Conservation (phyloP, 2,329 filamentous ascomycete species). For the Botryotinia globosa region DNA sequence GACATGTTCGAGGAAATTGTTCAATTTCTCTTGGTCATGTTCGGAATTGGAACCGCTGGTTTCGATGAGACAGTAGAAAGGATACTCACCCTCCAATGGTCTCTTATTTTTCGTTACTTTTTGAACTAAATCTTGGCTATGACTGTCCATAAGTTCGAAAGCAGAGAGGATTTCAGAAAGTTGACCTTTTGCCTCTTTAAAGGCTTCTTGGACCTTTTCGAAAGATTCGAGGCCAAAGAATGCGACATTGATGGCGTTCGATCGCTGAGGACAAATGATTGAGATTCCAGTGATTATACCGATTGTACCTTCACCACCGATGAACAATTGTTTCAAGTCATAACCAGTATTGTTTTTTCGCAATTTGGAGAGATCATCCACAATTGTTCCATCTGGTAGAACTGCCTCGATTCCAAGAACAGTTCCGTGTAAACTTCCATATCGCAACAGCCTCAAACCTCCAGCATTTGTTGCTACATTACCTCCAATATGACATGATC, state of each 20-base stretch:
- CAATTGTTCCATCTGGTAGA: conserved; percentile 84
- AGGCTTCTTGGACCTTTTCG: conserved; percentile 82
- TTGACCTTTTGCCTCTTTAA: conserved; percentile 83
- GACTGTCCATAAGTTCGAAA: conserved; percentile 93
- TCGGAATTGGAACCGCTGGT: conserved; percentile 93
- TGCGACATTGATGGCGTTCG: conserved; percentile 87
- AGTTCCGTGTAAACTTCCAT: conserved; percentile 90
- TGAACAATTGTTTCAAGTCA: conserved; percentile 94
- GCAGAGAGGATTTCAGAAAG: conserved; percentile 94
- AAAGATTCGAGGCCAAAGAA: conserved; percentile 90
- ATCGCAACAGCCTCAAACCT: conserved; percentile 82
- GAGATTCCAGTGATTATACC: conserved; percentile 90
- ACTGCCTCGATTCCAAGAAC: conserved; percentile 93
- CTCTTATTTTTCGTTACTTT: conserved; percentile 71
- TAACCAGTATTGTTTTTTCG: conserved; percentile 99
- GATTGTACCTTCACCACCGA: conserved; percentile 91
- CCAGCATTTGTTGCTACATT: conserved; percentile 97
- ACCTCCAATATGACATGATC: conserved; percentile 92
- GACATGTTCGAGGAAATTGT: conserved; percentile 85
- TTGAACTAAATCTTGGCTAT: conserved; percentile 74
- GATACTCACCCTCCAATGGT: conserved; percentile 78
- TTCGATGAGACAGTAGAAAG: conserved; percentile 96
- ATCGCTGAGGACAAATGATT: conserved; percentile 83
- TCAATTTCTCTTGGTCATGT: conserved; percentile 89
- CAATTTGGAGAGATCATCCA: conserved; percentile 82